Percentiles rank a stretch among this genome's conserved stretches.
phyloP scores from a whole-genome alignment of 169 alveolate genomes.

The Plasmodium coatneyi region DNA sequence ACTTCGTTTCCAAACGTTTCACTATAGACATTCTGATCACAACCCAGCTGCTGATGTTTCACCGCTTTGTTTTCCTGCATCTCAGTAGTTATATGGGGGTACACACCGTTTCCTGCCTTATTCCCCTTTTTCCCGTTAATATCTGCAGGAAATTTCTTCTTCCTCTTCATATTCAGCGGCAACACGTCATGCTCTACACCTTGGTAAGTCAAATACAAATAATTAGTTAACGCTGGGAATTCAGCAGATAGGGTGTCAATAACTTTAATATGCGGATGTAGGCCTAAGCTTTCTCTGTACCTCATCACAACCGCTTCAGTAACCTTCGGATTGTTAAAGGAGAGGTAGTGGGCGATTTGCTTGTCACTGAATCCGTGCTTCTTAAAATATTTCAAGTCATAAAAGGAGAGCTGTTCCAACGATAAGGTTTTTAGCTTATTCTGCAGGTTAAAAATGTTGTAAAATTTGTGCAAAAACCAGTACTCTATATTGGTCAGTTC shows the following conservation, averaged over 20 bases:
- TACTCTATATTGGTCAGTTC: constrained; percentile 85
- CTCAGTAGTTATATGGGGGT: neutral
- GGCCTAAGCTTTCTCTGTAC: constrained; percentile 76
- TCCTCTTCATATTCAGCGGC: constrained; percentile 78
- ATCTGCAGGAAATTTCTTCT: neutral
- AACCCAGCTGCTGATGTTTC: neutral
- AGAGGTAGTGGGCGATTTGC: constrained; percentile 78
- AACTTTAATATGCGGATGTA: constrained; percentile 86
- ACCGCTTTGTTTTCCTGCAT: neutral
- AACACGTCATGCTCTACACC: constrained; percentile 86
- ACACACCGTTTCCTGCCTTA: neutral
- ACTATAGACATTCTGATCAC: neutral
- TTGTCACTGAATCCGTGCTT: constrained; percentile 86
- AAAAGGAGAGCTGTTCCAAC: constrained; percentile 47
- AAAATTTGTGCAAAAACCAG: constrained; percentile 89
- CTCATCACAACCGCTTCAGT: constrained; percentile 83
- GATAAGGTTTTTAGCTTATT: constrained; percentile 24
- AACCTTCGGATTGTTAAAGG: constrained; percentile 28
- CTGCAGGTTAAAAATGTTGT: constrained; percentile 78
- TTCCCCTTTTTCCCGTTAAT: neutral
- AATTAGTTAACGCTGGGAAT: constrained; percentile 91
- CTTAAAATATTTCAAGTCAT: constrained; percentile 80
- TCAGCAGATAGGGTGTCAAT: constrained; percentile 93
- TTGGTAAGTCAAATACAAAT: constrained; percentile 89
- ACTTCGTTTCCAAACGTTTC: neutral